Percentiles rank a stretch among this genome's conserved stretches.
Evolutionary conservation across 2,329 filamentous ascomycete species (phyloP).

Genomic region (Aspergillus sp.): DNA sequence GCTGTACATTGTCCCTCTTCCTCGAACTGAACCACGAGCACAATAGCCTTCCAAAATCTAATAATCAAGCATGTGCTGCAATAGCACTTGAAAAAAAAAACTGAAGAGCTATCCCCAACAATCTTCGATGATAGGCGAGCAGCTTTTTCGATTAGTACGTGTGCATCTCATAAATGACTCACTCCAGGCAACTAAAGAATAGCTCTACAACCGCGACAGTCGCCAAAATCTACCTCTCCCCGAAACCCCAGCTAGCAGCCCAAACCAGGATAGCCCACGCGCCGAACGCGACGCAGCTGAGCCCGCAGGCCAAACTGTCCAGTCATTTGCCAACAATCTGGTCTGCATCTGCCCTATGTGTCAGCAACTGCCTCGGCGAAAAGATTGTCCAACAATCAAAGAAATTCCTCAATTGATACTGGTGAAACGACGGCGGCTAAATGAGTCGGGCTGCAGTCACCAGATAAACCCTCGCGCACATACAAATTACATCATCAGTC

Average conservation of each 20-base stretch:
- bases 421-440: no score
- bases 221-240: conserved; percentile 1
- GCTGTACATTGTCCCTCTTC: no score
- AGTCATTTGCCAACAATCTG: not conserved
- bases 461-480: not conserved
- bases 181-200: not conserved
- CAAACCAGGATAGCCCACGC: not conserved
- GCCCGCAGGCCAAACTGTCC: not conserved
- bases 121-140: not conserved
- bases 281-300: not conserved
- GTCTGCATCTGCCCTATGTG: not conserved
- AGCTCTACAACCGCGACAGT: not conserved
- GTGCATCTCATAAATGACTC: not conserved
- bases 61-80: no score
- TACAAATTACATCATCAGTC: not conserved
- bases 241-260: not conserved
- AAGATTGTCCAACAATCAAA: not conserved
- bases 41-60: no score
- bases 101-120: not conserved
- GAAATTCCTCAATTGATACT: no score
- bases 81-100: no score
- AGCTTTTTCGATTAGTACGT: not conserved
- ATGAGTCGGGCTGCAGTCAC: not conserved
- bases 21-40: no score
- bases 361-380: not conserved